Evolutionary conservation across 1,284 basidiomycete genomes (phyloP), one percentile per base, ranked within the genome.

Genomic region (Pterulicium gracile): DNA sequence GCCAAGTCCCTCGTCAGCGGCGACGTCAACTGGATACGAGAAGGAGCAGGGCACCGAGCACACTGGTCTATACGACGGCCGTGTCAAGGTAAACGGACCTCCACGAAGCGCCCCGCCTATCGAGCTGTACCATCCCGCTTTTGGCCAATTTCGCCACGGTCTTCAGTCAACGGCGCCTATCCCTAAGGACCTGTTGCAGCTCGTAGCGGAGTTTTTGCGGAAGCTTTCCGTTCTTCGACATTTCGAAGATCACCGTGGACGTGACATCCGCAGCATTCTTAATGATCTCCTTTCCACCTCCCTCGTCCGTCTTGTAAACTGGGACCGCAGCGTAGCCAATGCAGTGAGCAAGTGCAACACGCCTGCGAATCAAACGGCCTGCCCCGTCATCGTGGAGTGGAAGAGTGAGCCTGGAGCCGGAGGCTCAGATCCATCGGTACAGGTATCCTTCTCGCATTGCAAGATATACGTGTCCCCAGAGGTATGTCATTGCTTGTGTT

Each of bases 401-500:
- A 46, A 49, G 36, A 12, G 21, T 18, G 48, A 51, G 35, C 17
- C 49, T 12, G 50, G 50, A 1, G 20, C 1, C 18, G 45, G 45
- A 3, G 48, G 48, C n/a, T 45, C 45, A 18, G 50, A 51, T n/a
- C 48, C 48, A 18, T 49, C 50, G 19, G 39, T 47, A 3, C 50
- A 49, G 40, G 27, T 12, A 22, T 32, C 47, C 14, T 47, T 49
- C 20, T 47, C 50, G 3, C 47, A 41, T 18, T 23, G 22, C 10
- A 45, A 42, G 18, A 47, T 49, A 22, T 51, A 44, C 22, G 36
- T 24, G 36, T 24, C 23, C 32, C 1, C 3, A 34, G 24, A 47
- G n/a, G 50, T 47, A 19, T 14, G 48, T 24, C n/a, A n/a, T n/a
- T n/a, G n/a, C n/a, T n/a, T n/a, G n/a, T n/a, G n/a, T n/a, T n/a